Conservation (phyloP, 768 basidiomycete genomes). For the Panus rudis region DNA sequence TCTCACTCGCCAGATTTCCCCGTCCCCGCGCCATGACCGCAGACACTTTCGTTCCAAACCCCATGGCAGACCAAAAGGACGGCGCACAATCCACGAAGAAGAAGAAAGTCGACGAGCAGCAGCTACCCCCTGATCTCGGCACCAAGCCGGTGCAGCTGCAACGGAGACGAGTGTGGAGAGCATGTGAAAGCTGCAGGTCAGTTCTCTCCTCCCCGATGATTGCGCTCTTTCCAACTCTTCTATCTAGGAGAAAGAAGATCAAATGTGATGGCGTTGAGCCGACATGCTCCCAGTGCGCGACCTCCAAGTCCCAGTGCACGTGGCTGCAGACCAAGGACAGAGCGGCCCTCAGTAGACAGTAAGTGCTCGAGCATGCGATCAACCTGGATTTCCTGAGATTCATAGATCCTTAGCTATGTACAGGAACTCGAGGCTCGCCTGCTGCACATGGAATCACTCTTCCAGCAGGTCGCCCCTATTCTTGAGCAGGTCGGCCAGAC, state of each 20-base stretch:
- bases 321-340: slow-evolving; percentile 92
- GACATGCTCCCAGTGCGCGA: slow-evolving; percentile 73
- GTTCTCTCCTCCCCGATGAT: slow-evolving; percentile 22
- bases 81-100: slow-evolving; percentile 46
- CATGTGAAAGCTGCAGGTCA: slow-evolving; percentile 84
- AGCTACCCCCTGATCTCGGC: slow-evolving; percentile 43
- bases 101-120: slow-evolving; percentile 61
- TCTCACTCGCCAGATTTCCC: slow-evolving; percentile 15
- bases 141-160: slow-evolving; percentile 73
- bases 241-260: slow-evolving; percentile 78
- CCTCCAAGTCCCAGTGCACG: slow-evolving; percentile 71
- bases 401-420: slow-evolving; percentile 55
- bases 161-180: slow-evolving; percentile 77
- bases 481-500: slow-evolving; percentile 65
- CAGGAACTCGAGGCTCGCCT: slow-evolving; percentile 86
- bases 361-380: slow-evolving; percentile 26
- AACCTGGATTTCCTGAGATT: not conserved
- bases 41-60: slow-evolving; percentile 27
- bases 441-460: slow-evolving; percentile 83
- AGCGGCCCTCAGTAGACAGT: slow-evolving; percentile 87
- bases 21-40: slow-evolving; percentile 41
- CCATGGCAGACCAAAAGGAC: slow-evolving; percentile 15
- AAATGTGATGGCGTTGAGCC: slow-evolving; percentile 89
- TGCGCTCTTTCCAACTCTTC: slow-evolving; percentile 11
- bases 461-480: slow-evolving; percentile 73